phyloP scores from a whole-genome alignment of 2,329 filamentous ascomycete genomes.

The Clarireedia monteithiana region DNA sequence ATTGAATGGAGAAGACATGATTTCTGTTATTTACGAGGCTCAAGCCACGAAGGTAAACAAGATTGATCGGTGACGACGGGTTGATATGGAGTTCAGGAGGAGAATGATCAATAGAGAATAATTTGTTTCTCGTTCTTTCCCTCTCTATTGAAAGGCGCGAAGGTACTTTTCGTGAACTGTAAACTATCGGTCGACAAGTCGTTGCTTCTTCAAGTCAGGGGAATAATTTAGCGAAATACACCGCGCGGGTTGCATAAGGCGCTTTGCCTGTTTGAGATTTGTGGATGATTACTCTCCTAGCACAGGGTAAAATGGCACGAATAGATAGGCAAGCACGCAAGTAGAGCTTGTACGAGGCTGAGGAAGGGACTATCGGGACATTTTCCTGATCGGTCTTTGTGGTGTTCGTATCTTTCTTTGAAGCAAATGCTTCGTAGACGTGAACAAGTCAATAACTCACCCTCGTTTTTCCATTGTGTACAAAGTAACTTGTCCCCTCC shows the following conservation, averaged over 20 bases:
- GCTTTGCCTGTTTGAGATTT: slow-evolving; percentile 6
- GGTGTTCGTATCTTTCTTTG: too few relatives aligned
- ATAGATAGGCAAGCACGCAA: too few relatives aligned
- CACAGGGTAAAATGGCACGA: too few relatives aligned
- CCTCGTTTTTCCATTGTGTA: neutral
- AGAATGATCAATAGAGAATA: slow-evolving; percentile 2
- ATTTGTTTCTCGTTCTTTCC: neutral
- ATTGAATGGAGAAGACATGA: slow-evolving; percentile 45
- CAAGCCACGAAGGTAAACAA: neutral
- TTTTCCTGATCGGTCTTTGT: neutral
- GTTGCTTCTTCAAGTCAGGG: slow-evolving; percentile 21
- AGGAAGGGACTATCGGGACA: slow-evolving; percentile 3
- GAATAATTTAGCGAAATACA: slow-evolving; percentile 21
- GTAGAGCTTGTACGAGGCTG: slow-evolving; percentile 4
- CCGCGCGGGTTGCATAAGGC: neutral
- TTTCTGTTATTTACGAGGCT: slow-evolving; percentile 18
- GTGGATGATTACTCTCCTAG: neutral
- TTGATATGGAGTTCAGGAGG: neutral
- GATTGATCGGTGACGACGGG: neutral
- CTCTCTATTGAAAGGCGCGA: slow-evolving; percentile 10
- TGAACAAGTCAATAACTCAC: too few relatives aligned
- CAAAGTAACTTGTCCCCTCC: neutral
- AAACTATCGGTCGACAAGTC: slow-evolving; percentile 21
- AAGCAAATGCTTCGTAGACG: too few relatives aligned
- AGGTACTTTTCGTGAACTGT: slow-evolving; percentile 13